Evolutionary conservation across 768 basidiomycete species (phyloP), one percentile per base, ranked within the genome.

Genomic region (Megacollybia marginata): DNA sequence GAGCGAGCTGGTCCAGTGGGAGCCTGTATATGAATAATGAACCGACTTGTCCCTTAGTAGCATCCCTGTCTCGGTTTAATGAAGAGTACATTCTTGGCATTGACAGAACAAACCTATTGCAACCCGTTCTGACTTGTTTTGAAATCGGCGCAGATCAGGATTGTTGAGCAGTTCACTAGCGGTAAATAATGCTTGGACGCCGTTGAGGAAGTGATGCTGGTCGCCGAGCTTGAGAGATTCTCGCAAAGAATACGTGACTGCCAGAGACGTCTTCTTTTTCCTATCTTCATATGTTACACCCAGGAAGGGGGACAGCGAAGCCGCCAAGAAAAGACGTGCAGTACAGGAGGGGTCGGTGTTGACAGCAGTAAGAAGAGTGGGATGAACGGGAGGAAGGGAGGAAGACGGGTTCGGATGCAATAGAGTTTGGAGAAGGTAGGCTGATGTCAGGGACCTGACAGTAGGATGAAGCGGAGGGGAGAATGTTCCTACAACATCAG

Each of bases 181-280:
- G 13, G 67, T 61, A 60, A 83, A 91, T 2, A 87, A 71, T 1
- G 71, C 65, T 2, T 86, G 87, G 42, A 88, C 78, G 16, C 87
- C 91, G 58, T 86, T 87, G 15, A 88, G 65, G 54, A 80, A 89
- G 58, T 88, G 83, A 53, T 85, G 80, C 57, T 87, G 85, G 16
- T 75, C 72, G 9, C 90, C 89, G 23, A 92, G 73, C 63, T 94
- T 97, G 51, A 96, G 65, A 6, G 88, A 88, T 44, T 95, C 89
- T 44, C 87, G 77, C 33, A 97, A 75, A 28, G 84, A 82, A 31
- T 79, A 79, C 48, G 88, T 83, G 5, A 84, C 74, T 1, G 80
- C 78, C 7, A 75, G 70, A 9, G 76, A 68, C 0, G 61, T 59
- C 56, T 79, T 88, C 43, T 80, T 78, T 63, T 90, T 92, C 52